Evolutionary conservation across 1,284 basidiomycete species (phyloP).

Genomic region (Ustilago loliicola): DNA sequence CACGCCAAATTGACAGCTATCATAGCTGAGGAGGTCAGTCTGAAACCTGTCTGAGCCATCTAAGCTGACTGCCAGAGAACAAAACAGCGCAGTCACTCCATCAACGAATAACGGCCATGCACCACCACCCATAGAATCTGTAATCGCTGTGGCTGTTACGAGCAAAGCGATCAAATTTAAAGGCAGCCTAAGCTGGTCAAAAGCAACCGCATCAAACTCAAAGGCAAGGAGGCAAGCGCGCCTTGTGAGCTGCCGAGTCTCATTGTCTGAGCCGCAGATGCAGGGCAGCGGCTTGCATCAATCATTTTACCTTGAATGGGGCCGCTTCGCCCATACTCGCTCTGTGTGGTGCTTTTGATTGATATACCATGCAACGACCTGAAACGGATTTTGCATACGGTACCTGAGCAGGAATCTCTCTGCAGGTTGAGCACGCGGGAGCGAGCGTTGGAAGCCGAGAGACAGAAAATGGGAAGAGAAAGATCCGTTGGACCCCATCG

Average conservation of each 20-base stretch:
- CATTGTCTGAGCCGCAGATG: constrained; percentile 2
- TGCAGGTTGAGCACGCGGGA: constrained; percentile 1
- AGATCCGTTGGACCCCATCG: neutral
- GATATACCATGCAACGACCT: too few relatives aligned
- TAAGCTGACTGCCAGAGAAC: too few relatives aligned
- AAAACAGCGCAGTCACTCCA: too few relatives aligned
- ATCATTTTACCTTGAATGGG: neutral
- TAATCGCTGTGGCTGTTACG: neutral
- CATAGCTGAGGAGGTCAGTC: too few relatives aligned
- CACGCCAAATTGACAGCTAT: too few relatives aligned
- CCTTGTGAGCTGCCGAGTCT: constrained; percentile 4
- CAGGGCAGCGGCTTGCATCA: neutral
- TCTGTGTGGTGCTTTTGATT: too few relatives aligned
- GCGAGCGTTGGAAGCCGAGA: neutral
- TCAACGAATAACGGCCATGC: neutral
- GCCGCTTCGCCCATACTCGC: too few relatives aligned
- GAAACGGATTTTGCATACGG: neutral
- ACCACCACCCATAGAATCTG: neutral
- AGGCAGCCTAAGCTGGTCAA: too few relatives aligned
- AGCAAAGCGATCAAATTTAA: neutral
- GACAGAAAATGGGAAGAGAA: too few relatives aligned
- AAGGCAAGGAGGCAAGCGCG: neutral
- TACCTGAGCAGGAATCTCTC: neutral
- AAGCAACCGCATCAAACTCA: neutral
- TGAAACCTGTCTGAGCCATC: too few relatives aligned